These are phyloP conservation scores for Fusarium pseudograminearum DNA, from an alignment of 2,329 filamentous ascomycete genomes.

Conservation along the genomic window DNA sequence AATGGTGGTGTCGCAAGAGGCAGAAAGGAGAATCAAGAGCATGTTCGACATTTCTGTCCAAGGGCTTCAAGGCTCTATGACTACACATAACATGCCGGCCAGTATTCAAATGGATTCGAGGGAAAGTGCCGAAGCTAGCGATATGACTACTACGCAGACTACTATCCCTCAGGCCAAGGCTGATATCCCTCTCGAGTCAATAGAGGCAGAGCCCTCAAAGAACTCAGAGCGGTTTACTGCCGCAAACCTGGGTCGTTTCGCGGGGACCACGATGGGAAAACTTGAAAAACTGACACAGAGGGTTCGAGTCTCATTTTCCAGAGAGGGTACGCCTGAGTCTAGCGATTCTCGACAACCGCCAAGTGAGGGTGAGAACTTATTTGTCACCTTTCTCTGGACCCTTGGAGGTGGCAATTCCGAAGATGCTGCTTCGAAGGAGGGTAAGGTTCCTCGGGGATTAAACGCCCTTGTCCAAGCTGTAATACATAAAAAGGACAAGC, in stretches of 20 bases:
- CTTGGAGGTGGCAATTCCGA: neutral
- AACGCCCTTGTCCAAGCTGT: neutral
- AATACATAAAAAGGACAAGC: neutral
- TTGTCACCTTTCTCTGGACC: conserved; percentile 7
- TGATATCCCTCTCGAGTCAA: neutral
- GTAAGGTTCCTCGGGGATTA: neutral
- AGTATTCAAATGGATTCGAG: neutral
- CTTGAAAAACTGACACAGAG: neutral
- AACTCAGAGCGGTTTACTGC: neutral
- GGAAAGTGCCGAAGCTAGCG: neutral
- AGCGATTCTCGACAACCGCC: neutral
- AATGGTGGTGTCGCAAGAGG: conserved; percentile 15
- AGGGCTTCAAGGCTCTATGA: neutral
- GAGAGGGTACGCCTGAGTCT: conserved; percentile 6
- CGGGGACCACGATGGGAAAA: rapidly evolving
- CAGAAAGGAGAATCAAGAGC: neutral
- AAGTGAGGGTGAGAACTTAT: neutral
- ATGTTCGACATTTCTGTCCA: conserved; percentile 13
- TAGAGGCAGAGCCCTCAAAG: neutral
- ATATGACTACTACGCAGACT: neutral
- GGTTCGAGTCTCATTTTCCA: neutral
- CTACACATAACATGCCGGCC: neutral
- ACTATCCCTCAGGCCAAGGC: neutral
- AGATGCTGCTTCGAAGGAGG: neutral
- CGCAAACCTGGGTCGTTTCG: rapidly evolving